These are phyloP conservation scores for Stagonosporopsis rhizophila DNA, from an alignment of 2,329 filamentous ascomycete genomes.

Conservation along the genomic window DNA sequence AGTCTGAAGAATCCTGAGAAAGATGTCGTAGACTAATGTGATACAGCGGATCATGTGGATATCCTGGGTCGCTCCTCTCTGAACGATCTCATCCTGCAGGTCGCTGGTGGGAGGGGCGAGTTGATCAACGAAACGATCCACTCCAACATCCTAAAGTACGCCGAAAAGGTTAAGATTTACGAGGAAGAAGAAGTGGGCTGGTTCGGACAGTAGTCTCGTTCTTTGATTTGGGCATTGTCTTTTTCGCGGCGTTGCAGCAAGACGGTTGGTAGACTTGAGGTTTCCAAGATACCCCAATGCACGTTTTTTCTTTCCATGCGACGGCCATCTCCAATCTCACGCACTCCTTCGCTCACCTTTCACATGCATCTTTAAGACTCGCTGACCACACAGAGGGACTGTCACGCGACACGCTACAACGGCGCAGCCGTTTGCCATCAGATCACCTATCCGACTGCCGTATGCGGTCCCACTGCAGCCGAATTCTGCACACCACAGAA, in stretches of 20 bases:
- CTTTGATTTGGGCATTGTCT: not conserved
- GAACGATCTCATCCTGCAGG: slow-evolving; percentile 86
- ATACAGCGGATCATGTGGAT: slow-evolving; percentile 86
- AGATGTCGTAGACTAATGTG: slow-evolving; percentile 10
- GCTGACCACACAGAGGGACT: not conserved
- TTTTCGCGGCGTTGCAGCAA: slow-evolving; percentile 6
- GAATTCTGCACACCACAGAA: not conserved
- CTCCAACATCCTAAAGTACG: slow-evolving; percentile 83
- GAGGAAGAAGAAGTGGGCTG: slow-evolving; percentile 54
- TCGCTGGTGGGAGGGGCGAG: slow-evolving; percentile 85
- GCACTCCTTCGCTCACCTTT: not conserved
- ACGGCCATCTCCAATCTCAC: not conserved
- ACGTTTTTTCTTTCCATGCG: not conserved
- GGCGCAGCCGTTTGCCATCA: not conserved
- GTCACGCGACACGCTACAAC: not conserved
- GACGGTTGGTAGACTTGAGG: slow-evolving; percentile 2
- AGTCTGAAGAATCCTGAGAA: slow-evolving; percentile 14
- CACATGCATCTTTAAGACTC: not conserved
- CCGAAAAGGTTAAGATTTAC: slow-evolving; percentile 81
- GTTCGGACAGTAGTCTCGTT: slow-evolving; percentile 1
- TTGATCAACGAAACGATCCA: slow-evolving; percentile 78
- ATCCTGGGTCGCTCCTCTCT: slow-evolving; percentile 88
- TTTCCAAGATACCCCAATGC: slow-evolving; percentile 2
- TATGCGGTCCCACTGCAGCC: not conserved
- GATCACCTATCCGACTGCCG: not conserved